These are phyloP conservation scores for Parathielavia hyrcaniae DNA, from an alignment of 495 filamentous ascomycete species.

Conservation along the genomic window DNA sequence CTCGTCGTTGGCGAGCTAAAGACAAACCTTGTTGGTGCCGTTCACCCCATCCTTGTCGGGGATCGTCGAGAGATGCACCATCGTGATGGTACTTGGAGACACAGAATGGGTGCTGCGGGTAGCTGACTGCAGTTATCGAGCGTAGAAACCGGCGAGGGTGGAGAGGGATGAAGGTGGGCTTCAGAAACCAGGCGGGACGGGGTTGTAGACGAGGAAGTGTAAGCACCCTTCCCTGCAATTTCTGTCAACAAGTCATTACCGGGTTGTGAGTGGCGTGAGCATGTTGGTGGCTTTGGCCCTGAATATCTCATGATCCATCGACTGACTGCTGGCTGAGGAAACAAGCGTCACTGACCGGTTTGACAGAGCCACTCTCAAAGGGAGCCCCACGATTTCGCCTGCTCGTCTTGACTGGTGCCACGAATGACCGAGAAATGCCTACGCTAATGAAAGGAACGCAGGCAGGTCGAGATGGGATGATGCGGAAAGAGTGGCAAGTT, in stretches of 20 bases:
- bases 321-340: conserved; percentile 4
- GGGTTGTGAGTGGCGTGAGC: background rate
- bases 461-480: background rate
- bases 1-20: conserved; percentile 46
- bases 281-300: conserved; percentile 15
- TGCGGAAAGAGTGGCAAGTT: conserved; percentile 12
- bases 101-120: background rate
- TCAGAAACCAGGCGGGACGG: background rate
- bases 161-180: background rate
- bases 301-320: conserved; percentile 18
- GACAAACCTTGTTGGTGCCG: conserved; percentile 42
- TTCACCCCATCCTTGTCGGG: conserved; percentile 41
- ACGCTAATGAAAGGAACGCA: background rate
- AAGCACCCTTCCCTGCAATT: background rate
- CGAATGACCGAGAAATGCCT: background rate
- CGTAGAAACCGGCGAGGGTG: background rate
- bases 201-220: conserved; percentile 4
- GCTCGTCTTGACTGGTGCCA: background rate
- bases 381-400: background rate
- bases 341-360: conserved; percentile 16
- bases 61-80: conserved; percentile 62
- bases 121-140: background rate
- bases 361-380: conserved; percentile 2
- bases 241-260: conserved; percentile 8
- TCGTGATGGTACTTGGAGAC: conserved; percentile 33